Evolutionary conservation across 306 rosid species (phyloP).

Genomic region (Cyclanthera cordifolia): DNA sequence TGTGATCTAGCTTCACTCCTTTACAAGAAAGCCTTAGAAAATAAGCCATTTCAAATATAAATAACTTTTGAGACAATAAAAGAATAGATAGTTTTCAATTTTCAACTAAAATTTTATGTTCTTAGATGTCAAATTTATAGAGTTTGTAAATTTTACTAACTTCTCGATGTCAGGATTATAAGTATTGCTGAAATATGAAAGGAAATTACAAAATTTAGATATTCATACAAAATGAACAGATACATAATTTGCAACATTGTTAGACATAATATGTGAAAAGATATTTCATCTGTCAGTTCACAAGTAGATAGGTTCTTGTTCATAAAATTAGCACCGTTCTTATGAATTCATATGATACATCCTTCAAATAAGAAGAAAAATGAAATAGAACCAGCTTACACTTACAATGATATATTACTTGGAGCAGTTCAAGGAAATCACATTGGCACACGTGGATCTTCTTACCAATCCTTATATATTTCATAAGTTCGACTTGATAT

Average conservation of each 20-base stretch:
- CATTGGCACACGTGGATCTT: conserved; percentile 3
- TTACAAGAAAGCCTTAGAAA: conserved; percentile 14
- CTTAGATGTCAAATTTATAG: no score
- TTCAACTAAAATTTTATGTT: background rate
- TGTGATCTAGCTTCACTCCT: background rate
- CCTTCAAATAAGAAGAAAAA: conserved; percentile 11
- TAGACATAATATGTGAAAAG: conserved; percentile 24
- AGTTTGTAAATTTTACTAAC: no score
- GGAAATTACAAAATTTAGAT: no score
- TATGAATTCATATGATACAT: background rate
- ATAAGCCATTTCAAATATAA: no score
- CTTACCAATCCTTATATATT: conserved; percentile 8
- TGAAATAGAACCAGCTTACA: background rate
- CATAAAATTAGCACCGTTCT: conserved; percentile 8
- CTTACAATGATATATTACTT: conserved; percentile 35
- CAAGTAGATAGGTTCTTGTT: conserved; percentile 35
- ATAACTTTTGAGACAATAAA: no score
- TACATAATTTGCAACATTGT: conserved; percentile 31
- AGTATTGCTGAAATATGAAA: no score
- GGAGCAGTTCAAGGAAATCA: conserved; percentile 5
- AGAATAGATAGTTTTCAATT: background rate
- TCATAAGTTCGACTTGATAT: conserved; percentile 26
- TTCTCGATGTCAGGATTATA: no score
- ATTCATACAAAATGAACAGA: no score
- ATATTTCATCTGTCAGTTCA: conserved; percentile 28